Evolutionary conservation across 2,329 filamentous ascomycete genomes (phyloP), one percentile per base, ranked within the genome.

Genomic region (Aureobasidium pullulans): DNA sequence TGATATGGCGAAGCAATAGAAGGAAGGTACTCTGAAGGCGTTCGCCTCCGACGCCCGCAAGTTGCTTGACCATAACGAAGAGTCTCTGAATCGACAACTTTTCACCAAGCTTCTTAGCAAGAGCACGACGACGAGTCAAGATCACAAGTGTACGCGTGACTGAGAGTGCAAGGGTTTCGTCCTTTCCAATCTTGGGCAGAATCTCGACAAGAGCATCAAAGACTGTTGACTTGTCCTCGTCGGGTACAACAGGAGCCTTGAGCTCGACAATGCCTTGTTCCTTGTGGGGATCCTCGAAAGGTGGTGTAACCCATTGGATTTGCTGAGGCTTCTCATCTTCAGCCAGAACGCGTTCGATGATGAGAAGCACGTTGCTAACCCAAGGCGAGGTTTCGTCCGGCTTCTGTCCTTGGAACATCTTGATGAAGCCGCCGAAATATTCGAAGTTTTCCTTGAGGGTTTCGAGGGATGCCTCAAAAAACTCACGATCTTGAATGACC

Each of bases 31-130:
- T 81, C 62, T 87, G 83, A 9, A 99, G 81, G 58, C 87, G 86
- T 58, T 88, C 83, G 32, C 90, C 89, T 6, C 89, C 88, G 32
- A 85, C 82, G 29, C 88, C 89, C 19, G 90, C 86, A 61, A 97
- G 83, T 71, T 97, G 93, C 72, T 95, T 96, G 60, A 93, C 85
- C 89, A 97, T 96, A 54, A 96, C 83, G 73, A 99, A 97, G 23
- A 99, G 78, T 31, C 90, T 84, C 69, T 94, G 89, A 50, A 99
- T 79, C 66, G 96, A 95, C 69, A 86, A 88, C 76, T 91, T 96
- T 70, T 96, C 88, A 5, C 90, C 89, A 48, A 97, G 81, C 46
- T 82, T 78, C 64, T 84, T 82, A 2, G 94, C 92, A 62, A 95
- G 80, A 13, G 83, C 78, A 53, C 90, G 86, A 61, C 84, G 83